A percentile compares a stretch with the other conserved stretches of the same genome.
Conservation (phyloP, 148 eudicot genomes). For the Camellia sinensis region DNA sequence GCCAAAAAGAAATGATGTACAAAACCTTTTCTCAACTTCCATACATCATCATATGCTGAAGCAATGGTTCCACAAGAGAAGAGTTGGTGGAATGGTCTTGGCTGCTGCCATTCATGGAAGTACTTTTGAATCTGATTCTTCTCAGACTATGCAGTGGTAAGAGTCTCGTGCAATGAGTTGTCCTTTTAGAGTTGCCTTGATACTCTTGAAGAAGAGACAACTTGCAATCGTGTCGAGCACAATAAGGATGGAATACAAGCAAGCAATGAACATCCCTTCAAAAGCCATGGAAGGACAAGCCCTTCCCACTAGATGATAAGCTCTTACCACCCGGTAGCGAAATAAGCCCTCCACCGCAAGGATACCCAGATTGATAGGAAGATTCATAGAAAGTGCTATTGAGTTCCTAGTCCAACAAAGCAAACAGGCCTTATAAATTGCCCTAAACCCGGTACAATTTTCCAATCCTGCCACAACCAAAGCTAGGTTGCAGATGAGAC, state of each 20-base stretch:
- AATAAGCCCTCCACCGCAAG: slow-evolving; percentile 24
- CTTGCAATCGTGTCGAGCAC: slow-evolving; percentile 20
- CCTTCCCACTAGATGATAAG: neutral
- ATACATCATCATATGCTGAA: neutral
- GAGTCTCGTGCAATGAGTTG: too few species aligned
- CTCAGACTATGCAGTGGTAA: too few species aligned
- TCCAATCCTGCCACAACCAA: slow-evolving; percentile 16
- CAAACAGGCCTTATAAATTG: slow-evolving; percentile 18
- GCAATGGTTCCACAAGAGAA: neutral
- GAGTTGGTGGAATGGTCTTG: too few species aligned
- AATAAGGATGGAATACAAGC: slow-evolving; percentile 21
- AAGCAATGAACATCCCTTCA: slow-evolving; percentile 19
- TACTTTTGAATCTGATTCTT: neutral
- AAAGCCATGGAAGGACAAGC: slow-evolving; percentile 12
- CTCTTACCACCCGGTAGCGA: slow-evolving; percentile 3
- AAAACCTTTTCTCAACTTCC: neutral
- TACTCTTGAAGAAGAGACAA: slow-evolving; percentile 20
- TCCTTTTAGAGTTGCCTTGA: neutral
- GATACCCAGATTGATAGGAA: slow-evolving; percentile 19
- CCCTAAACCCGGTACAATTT: slow-evolving; percentile 5
- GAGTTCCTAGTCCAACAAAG: slow-evolving; percentile 16
- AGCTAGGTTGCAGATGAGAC: slow-evolving; percentile 20
- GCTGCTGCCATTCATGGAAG: neutral
- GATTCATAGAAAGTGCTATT: neutral
- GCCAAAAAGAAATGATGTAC: neutral